phyloP scores from a whole-genome alignment of 2,329 filamentous ascomycete species.

The Moelleriella libera region DNA sequence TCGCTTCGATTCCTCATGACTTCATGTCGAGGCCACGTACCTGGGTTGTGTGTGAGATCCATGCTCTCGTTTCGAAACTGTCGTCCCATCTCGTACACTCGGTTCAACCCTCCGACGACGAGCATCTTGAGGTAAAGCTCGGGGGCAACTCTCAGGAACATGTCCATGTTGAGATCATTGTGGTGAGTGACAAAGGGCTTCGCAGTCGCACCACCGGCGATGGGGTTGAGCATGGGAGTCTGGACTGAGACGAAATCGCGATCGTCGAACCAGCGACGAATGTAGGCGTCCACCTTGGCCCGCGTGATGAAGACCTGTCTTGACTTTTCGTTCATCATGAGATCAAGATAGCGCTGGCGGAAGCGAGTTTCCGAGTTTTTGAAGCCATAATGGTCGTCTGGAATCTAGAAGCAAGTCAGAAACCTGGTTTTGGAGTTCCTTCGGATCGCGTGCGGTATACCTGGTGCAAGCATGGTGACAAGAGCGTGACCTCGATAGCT shows the following conservation, averaged over 20 bases:
- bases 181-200: slow-evolving; percentile 89
- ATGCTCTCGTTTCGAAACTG: slow-evolving; percentile 86
- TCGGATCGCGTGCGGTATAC: slow-evolving; percentile 15
- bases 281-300: slow-evolving; percentile 76
- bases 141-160: slow-evolving; percentile 89
- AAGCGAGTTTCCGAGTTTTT: slow-evolving; percentile 90
- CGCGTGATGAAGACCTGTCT: slow-evolving; percentile 74
- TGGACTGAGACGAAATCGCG: slow-evolving; percentile 87
- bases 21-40: slow-evolving; percentile 6
- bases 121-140: slow-evolving; percentile 95
- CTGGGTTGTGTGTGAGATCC: slow-evolving; percentile 67
- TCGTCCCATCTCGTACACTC: slow-evolving; percentile 89
- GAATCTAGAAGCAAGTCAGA: slow-evolving; percentile 22
- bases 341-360: slow-evolving; percentile 84
- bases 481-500: slow-evolving; percentile 68
- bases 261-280: slow-evolving; percentile 78
- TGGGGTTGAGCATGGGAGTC: slow-evolving; percentile 94
- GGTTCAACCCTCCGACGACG: slow-evolving; percentile 84
- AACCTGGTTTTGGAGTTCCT: background rate
- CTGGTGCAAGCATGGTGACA: slow-evolving; percentile 76
- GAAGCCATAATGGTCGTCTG: slow-evolving; percentile 84
- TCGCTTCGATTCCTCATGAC: background rate
- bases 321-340: slow-evolving; percentile 89
- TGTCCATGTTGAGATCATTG: slow-evolving; percentile 88
- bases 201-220: slow-evolving; percentile 89